Evolutionary conservation across 2,329 filamentous ascomycete species (phyloP).

Genomic region (Aspergillus tubingensis): DNA sequence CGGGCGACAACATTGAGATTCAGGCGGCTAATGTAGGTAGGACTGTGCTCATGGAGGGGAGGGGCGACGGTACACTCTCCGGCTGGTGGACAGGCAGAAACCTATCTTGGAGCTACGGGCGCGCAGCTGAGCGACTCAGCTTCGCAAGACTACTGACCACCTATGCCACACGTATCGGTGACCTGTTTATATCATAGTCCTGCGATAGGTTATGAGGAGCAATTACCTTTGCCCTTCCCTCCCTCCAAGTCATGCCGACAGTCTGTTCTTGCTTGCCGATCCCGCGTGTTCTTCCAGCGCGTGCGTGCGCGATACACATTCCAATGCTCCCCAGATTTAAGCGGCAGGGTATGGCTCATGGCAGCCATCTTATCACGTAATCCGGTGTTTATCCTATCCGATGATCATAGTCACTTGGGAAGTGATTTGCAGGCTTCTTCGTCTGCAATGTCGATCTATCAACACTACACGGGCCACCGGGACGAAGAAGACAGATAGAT

Average conservation of each 20-base stretch:
- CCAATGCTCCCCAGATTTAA: conserved; percentile 18
- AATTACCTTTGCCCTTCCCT: background rate
- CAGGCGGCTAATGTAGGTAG: background rate
- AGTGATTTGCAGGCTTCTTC: conserved; percentile 13
- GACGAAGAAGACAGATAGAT: background rate
- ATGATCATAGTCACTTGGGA: conserved; percentile 13
- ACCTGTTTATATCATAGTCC: background rate
- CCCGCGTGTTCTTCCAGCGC: conserved; percentile 15
- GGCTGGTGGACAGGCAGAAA: background rate
- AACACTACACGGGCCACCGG: background rate
- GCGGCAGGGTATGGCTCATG: background rate
- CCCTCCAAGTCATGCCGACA: conserved; percentile 1
- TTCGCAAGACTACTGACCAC: background rate
- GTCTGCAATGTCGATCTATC: conserved; percentile 17
- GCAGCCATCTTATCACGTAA: conserved; percentile 11
- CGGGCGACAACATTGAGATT: background rate
- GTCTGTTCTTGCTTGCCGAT: background rate
- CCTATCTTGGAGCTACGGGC: conserved; percentile 2
- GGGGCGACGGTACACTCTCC: conserved; percentile 2
- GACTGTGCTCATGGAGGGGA: background rate
- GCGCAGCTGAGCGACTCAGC: conserved; percentile 4
- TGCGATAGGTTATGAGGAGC: background rate
- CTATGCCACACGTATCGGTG: background rate
- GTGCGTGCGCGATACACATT: conserved; percentile 16
- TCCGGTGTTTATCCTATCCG: background rate